These are phyloP conservation scores for Aspergillus campestris DNA, from an alignment of 495 filamentous ascomycete species.

Conservation along the genomic window DNA sequence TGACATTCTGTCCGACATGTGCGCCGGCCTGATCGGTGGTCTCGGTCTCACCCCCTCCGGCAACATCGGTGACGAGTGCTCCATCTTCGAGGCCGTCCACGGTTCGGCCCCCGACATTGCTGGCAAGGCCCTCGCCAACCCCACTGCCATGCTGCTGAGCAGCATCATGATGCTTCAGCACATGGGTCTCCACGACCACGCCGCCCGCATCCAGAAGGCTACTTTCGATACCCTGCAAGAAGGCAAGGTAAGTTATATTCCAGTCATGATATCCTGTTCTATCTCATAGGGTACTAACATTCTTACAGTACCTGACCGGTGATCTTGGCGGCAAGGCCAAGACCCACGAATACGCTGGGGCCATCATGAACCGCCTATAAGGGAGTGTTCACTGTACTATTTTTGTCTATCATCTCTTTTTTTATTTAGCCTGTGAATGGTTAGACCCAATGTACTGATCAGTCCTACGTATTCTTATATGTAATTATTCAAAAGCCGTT, in stretches of 20 bases:
- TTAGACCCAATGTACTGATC: slow-evolving; percentile 37
- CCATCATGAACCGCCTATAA: slow-evolving; percentile 83
- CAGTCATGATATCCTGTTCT: not conserved
- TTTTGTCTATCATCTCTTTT: slow-evolving; percentile 24
- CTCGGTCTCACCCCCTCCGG: slow-evolving; percentile 94
- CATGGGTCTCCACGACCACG: slow-evolving; percentile 84
- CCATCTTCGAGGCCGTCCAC: slow-evolving; percentile 99
- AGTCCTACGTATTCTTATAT: slow-evolving; percentile 29
- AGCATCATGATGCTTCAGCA: slow-evolving; percentile 99
- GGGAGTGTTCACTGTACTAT: slow-evolving; percentile 34
- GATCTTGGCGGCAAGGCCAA: slow-evolving; percentile 92
- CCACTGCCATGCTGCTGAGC: slow-evolving; percentile 82
- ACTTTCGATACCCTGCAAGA: slow-evolving; percentile 91
- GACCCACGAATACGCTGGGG: slow-evolving; percentile 82
- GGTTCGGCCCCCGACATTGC: slow-evolving; percentile 97
- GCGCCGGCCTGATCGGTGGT: slow-evolving; percentile 95
- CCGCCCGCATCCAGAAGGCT: slow-evolving; percentile 81
- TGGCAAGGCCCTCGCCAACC: slow-evolving; percentile 90
- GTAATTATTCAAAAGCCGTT: slow-evolving; percentile 19
- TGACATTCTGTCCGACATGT: slow-evolving; percentile 99
- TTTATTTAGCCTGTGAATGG: slow-evolving; percentile 33
- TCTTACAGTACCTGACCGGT: slow-evolving; percentile 58
- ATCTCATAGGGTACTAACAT: slow-evolving; percentile 7
- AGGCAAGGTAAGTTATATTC: slow-evolving; percentile 59
- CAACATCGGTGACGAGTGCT: slow-evolving; percentile 98